phyloP scores from a whole-genome alignment of 2,329 filamentous ascomycete genomes.

The Penicillium thymicola region DNA sequence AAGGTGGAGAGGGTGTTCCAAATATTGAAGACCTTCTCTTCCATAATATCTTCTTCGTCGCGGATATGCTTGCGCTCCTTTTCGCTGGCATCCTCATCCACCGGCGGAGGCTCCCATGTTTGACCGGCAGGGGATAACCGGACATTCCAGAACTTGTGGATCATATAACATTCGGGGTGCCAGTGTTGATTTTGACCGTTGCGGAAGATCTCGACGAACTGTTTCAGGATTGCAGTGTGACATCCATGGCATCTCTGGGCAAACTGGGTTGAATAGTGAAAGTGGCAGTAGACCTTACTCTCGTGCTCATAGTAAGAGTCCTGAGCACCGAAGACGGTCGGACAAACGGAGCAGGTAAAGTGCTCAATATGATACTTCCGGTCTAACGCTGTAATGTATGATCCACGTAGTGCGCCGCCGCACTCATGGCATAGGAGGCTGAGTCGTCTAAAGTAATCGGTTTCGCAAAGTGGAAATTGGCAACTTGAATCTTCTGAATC shows the following conservation, averaged over 20 bases:
- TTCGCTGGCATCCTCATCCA: slow-evolving; percentile 58
- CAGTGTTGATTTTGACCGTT: slow-evolving; percentile 98
- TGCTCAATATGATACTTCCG: slow-evolving; percentile 99
- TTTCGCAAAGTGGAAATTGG: slow-evolving; percentile 96
- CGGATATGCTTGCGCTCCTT: slow-evolving; percentile 73
- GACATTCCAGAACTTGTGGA: slow-evolving; percentile 99
- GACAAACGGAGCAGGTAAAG: slow-evolving; percentile 95
- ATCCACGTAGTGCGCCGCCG: slow-evolving; percentile 86
- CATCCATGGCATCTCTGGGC: slow-evolving; percentile 95
- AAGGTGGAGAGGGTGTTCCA: slow-evolving; percentile 98
- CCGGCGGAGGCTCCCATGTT: slow-evolving; percentile 42
- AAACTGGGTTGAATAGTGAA: slow-evolving; percentile 97
- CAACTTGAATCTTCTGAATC: slow-evolving; percentile 78
- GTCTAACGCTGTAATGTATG: slow-evolving; percentile 96
- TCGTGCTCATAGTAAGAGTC: slow-evolving; percentile 99
- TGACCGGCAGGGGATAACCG: slow-evolving; percentile 66
- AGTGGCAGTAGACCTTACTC: slow-evolving; percentile 94
- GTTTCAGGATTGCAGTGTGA: slow-evolving; percentile 94
- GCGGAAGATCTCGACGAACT: slow-evolving; percentile 97
- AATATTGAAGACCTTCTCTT: slow-evolving; percentile 95
- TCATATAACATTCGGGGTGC: slow-evolving; percentile 99
- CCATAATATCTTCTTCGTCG: slow-evolving; percentile 86
- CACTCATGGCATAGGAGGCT: slow-evolving; percentile 90
- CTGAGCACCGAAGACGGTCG: slow-evolving; percentile 95
- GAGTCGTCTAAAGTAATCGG: slow-evolving; percentile 91